Base-by-base conservation (phyloP, 2,329 filamentous ascomycete species). In the Trichophyton benhamiae region DNA sequence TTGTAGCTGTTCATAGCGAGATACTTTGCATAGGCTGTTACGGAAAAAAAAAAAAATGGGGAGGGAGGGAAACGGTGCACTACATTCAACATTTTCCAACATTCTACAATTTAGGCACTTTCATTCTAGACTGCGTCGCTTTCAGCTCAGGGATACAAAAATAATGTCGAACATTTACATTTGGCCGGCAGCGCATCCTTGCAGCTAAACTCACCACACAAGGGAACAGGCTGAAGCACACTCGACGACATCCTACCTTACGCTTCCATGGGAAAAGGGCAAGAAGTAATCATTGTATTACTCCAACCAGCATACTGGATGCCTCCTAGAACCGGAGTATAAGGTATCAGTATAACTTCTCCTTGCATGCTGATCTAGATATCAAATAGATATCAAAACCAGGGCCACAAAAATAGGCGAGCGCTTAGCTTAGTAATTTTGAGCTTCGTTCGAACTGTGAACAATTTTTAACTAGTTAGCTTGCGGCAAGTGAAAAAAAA, bases 401-500 rank as follows among this genome's bases (percentile, higher is more conserved):
- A 13, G 33, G 11, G 33, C 33, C 33, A 13, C 33, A 13, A 38
- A 44, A 44, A 44, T 44, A 44, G n/a, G 41, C 41, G 41, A 44
- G 41, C 41, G 15, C 41, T 44, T n/a, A 44, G 41, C 41, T 44
- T 44, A 44, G 41, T 44, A 44, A 44, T 44, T 44, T 17, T 20
- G 15, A 44, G 41, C 41, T 17, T n/a, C 6, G 41, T 44, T 44
- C n/a, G 15, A 44, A 42, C 13, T n/a, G 38, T 42, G 44, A 22
- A 27, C 25, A 22, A 22, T 22, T 49, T 49, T 22, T 49, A 27
- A 3, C 46, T 2, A 96, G 91, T 22, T 49, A 27, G 8, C 46
- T 2, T 96, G 91, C 33, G 11, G 33, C 33, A 36, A 36, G 79
- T 91, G 71, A 1, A 38, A 11, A 36, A 36, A 11, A 36, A 9